Base-by-base conservation (phyloP, 1,284 basidiomycete genomes). In the Puccinia triticina region DNA sequence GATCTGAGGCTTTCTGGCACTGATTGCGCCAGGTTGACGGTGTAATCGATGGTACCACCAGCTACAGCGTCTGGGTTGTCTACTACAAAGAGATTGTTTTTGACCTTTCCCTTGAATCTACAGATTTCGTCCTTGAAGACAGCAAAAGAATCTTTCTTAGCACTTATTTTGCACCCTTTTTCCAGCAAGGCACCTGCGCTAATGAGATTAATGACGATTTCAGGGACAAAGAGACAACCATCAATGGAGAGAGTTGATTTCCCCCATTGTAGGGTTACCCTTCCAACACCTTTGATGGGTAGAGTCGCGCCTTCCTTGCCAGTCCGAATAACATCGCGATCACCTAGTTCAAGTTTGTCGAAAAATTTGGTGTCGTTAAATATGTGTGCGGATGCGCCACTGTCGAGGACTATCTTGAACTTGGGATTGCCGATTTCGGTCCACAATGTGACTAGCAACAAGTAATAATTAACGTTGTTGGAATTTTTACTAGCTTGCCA, bases 361-460 rank as follows among this genome's bases (percentile, higher is more conserved):
- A 74, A 74, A 50, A 74, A 74, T 16, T 40, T 32, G 1, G 18
- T 14, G 48, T 74, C 48, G 40, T 74, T 74, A 32, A 74, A 74
- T 4, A 74, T 74, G 34, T 74, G 72, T 4, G 16, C 53, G n/a
- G n/a, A n/a, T n/a, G n/a, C n/a, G n/a, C n/a, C n/a, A n/a, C n/a
- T n/a, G n/a, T n/a, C n/a, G n/a, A n/a, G n/a, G n/a, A n/a, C n/a
- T n/a, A n/a, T n/a, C n/a, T n/a, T n/a, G n/a, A n/a, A n/a, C n/a
- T n/a, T n/a, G 1, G 72, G 55, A 18, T 48, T 50, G 40, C 72
- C 72, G 50, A n/a, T n/a, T n/a, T n/a, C n/a, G n/a, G n/a, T n/a
- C n/a, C n/a, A n/a, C n/a, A n/a, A n/a, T n/a, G 29, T 74, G 21
- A 69, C 18, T n/a, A 69, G 40, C 16, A 16, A 69, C 37, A 69